Evolutionary conservation across 805 yeast genomes (phyloP).

Genomic region (Metschnikowia arizonensis): DNA sequence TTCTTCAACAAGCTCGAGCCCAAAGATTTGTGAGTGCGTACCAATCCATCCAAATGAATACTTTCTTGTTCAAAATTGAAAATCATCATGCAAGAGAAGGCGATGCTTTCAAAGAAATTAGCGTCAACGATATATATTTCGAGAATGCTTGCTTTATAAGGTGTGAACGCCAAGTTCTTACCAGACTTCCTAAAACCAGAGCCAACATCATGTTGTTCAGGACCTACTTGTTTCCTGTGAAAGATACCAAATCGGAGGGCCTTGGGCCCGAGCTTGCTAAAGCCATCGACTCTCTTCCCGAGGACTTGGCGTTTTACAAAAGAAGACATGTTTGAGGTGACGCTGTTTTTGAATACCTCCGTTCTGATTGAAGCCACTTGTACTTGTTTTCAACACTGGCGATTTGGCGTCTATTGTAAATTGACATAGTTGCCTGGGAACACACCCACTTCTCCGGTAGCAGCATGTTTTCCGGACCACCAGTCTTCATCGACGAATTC

Average conservation of each 20-base stretch:
- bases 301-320: conserved; percentile 36
- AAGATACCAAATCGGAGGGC: conserved; percentile 30
- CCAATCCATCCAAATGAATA: conserved; percentile 63
- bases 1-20: conserved; percentile 57
- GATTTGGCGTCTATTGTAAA: conserved; percentile 14
- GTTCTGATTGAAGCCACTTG: conserved; percentile 1
- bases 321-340: conserved; percentile 36
- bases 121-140: conserved; percentile 35
- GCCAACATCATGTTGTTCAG: conserved; percentile 37
- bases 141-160: conserved; percentile 32
- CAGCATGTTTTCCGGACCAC: conserved; percentile 83
- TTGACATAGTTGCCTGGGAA: conserved; percentile 89
- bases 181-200: conserved; percentile 33
- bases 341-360: conserved; percentile 31
- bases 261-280: conserved; percentile 25
- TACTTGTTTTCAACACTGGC: neutral
- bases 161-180: conserved; percentile 35
- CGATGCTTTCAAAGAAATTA: conserved; percentile 30
- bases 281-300: conserved; percentile 38
- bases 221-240: conserved; percentile 34
- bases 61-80: conserved; percentile 42
- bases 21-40: conserved; percentile 54
- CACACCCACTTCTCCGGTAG: conserved; percentile 70
- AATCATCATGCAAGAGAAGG: conserved; percentile 41
- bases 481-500: conserved; percentile 92